These are phyloP conservation scores for Pythium oligandrum DNA, from an alignment of 352 stramenopile genomes.

Conservation along the genomic window DNA sequence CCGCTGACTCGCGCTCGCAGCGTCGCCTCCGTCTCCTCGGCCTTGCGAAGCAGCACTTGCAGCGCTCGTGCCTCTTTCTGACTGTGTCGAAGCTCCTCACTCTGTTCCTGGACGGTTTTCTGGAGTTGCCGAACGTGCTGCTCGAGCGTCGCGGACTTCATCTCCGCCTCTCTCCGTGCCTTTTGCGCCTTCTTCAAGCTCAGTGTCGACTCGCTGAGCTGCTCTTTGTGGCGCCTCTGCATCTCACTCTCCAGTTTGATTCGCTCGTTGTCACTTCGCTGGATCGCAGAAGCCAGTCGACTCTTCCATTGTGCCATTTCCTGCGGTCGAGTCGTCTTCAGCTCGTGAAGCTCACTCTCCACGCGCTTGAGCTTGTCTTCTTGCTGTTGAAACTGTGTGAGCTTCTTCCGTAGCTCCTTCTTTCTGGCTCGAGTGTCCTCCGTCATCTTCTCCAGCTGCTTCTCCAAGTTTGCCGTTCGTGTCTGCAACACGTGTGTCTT, in stretches of 20 bases:
- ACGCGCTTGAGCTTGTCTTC: slow-evolving; percentile 30
- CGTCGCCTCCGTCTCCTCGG: no score
- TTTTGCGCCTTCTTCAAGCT: slow-evolving; percentile 21
- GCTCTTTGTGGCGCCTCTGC: slow-evolving; percentile 18
- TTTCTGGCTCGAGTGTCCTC: slow-evolving; percentile 25
- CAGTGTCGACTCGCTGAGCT: slow-evolving; percentile 23
- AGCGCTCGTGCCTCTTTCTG: no score
- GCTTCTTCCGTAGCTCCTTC: slow-evolving; percentile 30
- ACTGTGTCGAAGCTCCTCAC: no score
- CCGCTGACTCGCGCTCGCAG: no score
- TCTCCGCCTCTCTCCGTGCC: slow-evolving; percentile 18
- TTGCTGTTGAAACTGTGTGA: slow-evolving; percentile 17
- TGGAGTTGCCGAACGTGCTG: slow-evolving; percentile 4
- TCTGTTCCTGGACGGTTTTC: no score
- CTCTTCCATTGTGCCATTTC: slow-evolving; percentile 31
- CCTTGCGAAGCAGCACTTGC: no score
- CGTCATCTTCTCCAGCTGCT: slow-evolving; percentile 24
- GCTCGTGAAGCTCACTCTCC: slow-evolving; percentile 23
- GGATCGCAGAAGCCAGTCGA: slow-evolving; percentile 20
- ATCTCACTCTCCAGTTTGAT: slow-evolving; percentile 18
- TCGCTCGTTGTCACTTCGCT: slow-evolving; percentile 29
- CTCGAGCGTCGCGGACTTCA: slow-evolving; percentile 15
- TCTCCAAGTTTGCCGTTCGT: slow-evolving; percentile 22
- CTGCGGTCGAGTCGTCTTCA: slow-evolving; percentile 18
- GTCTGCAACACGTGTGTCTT: slow-evolving; percentile 42